Evolutionary conservation across 2,329 filamentous ascomycete species (phyloP), one percentile per base, ranked within the genome.

Genomic region (Setomelanomma holmii): DNA sequence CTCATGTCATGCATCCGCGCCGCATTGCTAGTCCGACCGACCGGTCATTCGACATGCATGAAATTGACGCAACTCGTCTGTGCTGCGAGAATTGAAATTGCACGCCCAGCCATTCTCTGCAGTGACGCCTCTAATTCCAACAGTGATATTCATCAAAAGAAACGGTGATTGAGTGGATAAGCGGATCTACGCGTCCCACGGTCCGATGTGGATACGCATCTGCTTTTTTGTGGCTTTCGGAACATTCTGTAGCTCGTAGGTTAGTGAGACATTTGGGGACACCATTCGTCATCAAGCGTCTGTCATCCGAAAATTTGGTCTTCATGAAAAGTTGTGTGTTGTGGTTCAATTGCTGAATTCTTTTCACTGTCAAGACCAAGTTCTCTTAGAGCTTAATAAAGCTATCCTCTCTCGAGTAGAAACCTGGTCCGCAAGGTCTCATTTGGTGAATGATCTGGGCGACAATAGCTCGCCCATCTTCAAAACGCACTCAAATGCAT

Each of bases 1-100:
- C 34, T 36, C 27, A 22, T 41, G 47, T 40, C 30, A 39, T 45
- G 40, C 45, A 27, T 21, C 45, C 22, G 47, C 22, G 47, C 19
- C 23, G 44, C 34, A 46, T 10, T 40, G 19, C n/a, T n/a, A 8
- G 27, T 30, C 27, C 27, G 12, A n/a, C 34, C 34, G 34, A 2
- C 34, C 16, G 34, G 34, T 36, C 34, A n/a, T 36, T 36, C 34
- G 11, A 22, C 38, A 36, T 36, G 34, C 34, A 36, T 36, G 34
- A 36, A 16, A 8, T 17, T 16, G 11, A 16, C n/a, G 16, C n/a
- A n/a, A 8, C 34, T 10, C 34, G 27, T 10, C 27, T 30, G 27
- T 30, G 34, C 34, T n/a, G 34, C 34, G 34, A 36, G 34, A 36
- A 36, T 17, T 4, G 3, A 4, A 2, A 36, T 36, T 36, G 34